Evolutionary conservation across 2,329 filamentous ascomycete species (phyloP).

Genomic region (Zymoseptoria brevis): DNA sequence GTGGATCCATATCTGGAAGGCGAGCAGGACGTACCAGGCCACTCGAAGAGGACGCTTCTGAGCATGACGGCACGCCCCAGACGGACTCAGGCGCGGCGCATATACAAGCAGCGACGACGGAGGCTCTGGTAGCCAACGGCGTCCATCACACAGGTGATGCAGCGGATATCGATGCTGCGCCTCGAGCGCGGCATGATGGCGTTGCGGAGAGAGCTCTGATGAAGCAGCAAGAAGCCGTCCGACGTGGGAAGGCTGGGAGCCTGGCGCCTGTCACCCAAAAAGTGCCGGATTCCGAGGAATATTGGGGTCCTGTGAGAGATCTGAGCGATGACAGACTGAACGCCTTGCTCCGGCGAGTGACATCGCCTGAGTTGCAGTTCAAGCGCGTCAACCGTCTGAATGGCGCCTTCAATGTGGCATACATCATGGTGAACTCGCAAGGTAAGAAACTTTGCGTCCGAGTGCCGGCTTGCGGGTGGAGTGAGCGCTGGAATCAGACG

Average conservation of each 20-base stretch:
- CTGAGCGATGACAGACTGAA: conserved; percentile 6
- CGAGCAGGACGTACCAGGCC: not conserved
- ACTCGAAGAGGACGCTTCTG: not conserved
- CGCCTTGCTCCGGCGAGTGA: conserved; percentile 2
- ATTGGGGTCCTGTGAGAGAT: conserved; percentile 10
- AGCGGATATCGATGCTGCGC: not conserved
- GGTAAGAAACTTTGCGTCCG: conserved; percentile 9
- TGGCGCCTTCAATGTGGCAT: conserved; percentile 14
- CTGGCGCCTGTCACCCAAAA: not conserved
- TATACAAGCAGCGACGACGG: not conserved
- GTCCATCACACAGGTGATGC: not conserved
- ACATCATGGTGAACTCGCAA: conserved; percentile 8
- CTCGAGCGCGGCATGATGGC: not conserved
- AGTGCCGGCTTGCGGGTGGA: conserved; percentile 12
- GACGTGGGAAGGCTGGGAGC: not conserved
- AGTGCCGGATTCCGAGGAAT: not conserved
- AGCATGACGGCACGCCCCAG: not conserved
- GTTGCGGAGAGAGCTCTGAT: not conserved
- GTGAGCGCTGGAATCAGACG: conserved; percentile 12
- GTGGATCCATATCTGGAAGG: not conserved
- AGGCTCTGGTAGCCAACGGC: not conserved
- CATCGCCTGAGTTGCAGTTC: not conserved
- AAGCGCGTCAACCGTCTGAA: conserved; percentile 4
- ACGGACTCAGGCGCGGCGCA: not conserved
- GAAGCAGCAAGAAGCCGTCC: not conserved